Percentiles rank a stretch among this genome's conserved stretches.
Conservation (phyloP, 2,329 filamentous ascomycete genomes). For the Nectriaceae sp. region DNA sequence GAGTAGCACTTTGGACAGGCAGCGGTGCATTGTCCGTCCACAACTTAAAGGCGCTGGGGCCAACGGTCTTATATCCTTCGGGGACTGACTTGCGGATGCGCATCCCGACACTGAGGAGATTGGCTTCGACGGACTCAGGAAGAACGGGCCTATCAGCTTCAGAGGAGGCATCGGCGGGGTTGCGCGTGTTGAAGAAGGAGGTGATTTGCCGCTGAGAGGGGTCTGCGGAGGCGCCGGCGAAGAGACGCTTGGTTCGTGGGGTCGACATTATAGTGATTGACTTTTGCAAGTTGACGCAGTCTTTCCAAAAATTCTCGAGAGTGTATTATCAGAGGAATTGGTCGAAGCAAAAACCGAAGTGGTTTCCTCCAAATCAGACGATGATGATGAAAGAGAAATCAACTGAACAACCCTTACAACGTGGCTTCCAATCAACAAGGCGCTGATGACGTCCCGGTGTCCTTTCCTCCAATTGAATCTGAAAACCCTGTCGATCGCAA, state of each 20-base stretch:
- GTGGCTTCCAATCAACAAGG: not conserved
- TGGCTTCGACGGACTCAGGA: conserved; percentile 70
- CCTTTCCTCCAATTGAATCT: conserved; percentile 4
- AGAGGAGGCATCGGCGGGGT: conserved; percentile 30
- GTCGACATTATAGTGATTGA: conserved; percentile 48
- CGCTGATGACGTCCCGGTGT: not conserved
- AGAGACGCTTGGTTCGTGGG: conserved; percentile 61
- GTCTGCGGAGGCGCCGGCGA: conserved; percentile 60
- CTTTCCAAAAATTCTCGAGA: no score
- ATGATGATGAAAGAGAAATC: not conserved
- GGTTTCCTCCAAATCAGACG: not conserved
- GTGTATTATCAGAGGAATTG: not conserved
- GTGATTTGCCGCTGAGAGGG: conserved; percentile 64
- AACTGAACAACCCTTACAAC: not conserved
- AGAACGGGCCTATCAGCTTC: conserved; percentile 41
- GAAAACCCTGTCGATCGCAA: not conserved
- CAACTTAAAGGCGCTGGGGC: conserved; percentile 52
- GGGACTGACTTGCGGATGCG: conserved; percentile 89
- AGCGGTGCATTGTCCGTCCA: conserved; percentile 43
- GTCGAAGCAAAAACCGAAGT: not conserved
- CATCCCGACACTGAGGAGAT: conserved; percentile 92
- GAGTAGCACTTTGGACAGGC: conserved; percentile 8
- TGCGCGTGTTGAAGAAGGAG: conserved; percentile 55
- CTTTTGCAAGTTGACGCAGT: conserved; percentile 5
- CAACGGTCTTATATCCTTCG: conserved; percentile 84